Evolutionary conservation across 2,329 filamentous ascomycete genomes (phyloP).

Genomic region (Chrysoporthe deuterocubensis): DNA sequence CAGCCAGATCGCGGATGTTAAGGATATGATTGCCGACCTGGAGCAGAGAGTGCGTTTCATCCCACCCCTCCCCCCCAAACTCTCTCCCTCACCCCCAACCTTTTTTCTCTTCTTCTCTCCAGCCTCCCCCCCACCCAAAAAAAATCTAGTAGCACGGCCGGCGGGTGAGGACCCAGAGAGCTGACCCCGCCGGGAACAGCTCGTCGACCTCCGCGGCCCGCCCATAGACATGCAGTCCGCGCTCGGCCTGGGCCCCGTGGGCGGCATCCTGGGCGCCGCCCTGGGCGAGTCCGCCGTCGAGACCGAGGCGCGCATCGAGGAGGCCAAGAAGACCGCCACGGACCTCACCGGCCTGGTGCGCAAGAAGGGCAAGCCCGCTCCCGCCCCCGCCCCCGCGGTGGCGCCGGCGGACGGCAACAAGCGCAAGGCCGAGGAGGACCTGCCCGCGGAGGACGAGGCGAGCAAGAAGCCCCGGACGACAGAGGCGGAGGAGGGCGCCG

Average conservation of each 20-base stretch:
- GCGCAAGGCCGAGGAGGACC: constrained; percentile 45
- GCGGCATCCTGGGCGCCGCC: constrained; percentile 66
- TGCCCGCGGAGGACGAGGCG: constrained; percentile 37
- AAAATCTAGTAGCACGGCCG: no score
- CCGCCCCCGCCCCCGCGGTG: constrained; percentile 27
- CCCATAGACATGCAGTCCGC: constrained; percentile 62
- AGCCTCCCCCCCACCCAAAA: no score
- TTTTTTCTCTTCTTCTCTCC: no score
- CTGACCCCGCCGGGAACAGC: constrained; percentile 42
- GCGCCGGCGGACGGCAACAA: constrained; percentile 47
- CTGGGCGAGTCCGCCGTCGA: constrained; percentile 65
- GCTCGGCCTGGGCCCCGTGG: constrained; percentile 54
- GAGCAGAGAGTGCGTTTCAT: constrained; percentile 65
- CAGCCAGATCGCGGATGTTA: constrained; percentile 70
- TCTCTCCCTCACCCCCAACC: neutral
- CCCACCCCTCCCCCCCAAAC: no score
- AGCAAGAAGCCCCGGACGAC: constrained; percentile 44
- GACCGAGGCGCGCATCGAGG: constrained; percentile 67
- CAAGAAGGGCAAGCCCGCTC: constrained; percentile 57
- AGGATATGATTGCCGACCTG: constrained; percentile 79
- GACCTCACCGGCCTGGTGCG: constrained; percentile 76
- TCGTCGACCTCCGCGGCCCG: constrained; percentile 70
- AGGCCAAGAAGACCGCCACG: constrained; percentile 74
- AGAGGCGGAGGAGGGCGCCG: constrained; percentile 34
- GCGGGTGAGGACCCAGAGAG: neutral